These are phyloP conservation scores for Sporothrix variecibatus DNA, from an alignment of 2,329 filamentous ascomycete species.

Conservation along the genomic window DNA sequence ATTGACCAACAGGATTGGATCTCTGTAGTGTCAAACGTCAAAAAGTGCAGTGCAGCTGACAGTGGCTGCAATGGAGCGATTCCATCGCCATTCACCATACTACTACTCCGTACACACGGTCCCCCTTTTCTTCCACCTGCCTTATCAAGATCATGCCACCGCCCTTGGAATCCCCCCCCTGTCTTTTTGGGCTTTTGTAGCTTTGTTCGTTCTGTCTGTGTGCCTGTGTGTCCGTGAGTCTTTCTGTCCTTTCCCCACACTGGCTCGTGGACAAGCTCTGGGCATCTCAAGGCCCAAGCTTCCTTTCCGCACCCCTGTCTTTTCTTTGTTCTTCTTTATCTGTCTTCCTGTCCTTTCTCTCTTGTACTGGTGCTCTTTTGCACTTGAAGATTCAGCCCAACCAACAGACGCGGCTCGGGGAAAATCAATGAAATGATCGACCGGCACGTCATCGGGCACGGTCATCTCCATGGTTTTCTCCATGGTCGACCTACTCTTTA, in stretches of 20 bases:
- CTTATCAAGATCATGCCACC: constrained; percentile 4
- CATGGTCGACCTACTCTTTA: no score
- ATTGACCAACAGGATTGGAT: background rate
- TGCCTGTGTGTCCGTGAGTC: background rate
- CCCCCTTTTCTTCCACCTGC: background rate
- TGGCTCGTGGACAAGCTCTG: background rate
- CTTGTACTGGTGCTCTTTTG: background rate
- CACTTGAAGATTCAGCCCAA: background rate
- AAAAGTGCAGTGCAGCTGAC: background rate
- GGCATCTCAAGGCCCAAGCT: background rate
- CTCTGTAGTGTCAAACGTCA: no score
- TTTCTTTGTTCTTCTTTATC: background rate
- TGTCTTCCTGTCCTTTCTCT: background rate
- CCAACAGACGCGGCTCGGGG: background rate
- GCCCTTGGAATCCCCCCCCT: background rate
- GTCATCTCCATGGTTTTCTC: background rate
- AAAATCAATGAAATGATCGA: background rate
- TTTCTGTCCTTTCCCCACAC: background rate
- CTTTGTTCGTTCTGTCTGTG: background rate
- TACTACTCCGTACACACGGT: background rate
- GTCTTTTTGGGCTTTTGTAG: background rate
- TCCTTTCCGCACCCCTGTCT: background rate
- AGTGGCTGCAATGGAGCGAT: background rate
- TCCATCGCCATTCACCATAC: no score
- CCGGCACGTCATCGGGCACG: constrained; percentile 5